Base-by-base conservation (phyloP, 148 eudicot species). In the Polygonum aviculare region DNA sequence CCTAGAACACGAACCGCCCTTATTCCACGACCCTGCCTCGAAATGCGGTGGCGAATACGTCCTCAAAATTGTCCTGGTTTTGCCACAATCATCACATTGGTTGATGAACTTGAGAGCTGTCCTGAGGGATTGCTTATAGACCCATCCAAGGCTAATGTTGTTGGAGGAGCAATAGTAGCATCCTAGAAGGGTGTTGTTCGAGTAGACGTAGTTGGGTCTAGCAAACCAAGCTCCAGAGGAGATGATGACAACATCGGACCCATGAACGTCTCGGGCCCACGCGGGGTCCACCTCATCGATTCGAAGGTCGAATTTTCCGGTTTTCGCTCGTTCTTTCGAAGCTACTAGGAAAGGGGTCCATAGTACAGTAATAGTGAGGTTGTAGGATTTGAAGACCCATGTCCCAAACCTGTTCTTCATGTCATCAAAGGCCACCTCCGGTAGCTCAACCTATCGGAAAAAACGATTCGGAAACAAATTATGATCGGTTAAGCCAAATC, bases 181-280 rank as follows among this genome's bases (percentile, higher is more conserved):
- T 62, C 67, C 67, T 31, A 60, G 67, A 31, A 60, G 38, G 12
- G 67, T 60, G 67, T 60, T 60, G 36, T 60, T 60, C 14, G 67
- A 60, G 67, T 60, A 22, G 67, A 60, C 67, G 26, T 60, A 60
- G 36, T 60, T 18, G n/a, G 73, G 73, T 21, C 21, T 54, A 15
- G 72, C 71, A 63, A 72, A 45, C 38, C 80, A 78, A 59, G 33
- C 45, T 72, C 54, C 52, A 47, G 49, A 7, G 36, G 67, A 60
- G 15, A 60, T 3, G 36, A 60, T 26, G 67, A 60, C 15, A 26
- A 60, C 15, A 36, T 60, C 36, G 38, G 67, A 26, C 14, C 67
- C 67, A 9, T 5, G 15, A 22, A 22, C 67, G 16, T 18, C 26
- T 9, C 14, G 12, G 36, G 67, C 67, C 67, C 41, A 35, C 0